Conservation (phyloP, 1,139 yeast genomes). For the Suhomyces taliae region DNA sequence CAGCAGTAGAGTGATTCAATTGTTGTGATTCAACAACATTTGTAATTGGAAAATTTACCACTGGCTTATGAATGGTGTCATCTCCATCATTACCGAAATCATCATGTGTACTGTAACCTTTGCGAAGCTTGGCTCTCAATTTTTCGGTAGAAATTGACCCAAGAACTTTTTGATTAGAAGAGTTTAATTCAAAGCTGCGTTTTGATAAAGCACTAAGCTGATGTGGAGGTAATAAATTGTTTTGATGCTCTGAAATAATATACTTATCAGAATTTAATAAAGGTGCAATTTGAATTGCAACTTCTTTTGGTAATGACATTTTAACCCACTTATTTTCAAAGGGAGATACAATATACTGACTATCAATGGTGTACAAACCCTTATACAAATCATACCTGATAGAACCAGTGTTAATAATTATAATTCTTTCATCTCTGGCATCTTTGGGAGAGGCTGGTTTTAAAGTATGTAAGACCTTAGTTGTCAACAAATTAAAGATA, state of each 20-base stretch:
- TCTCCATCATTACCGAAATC: constrained; percentile 87
- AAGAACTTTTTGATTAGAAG: not conserved
- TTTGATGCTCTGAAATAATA: constrained; percentile 26
- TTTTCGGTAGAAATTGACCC: not conserved
- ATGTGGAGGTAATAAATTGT: constrained; percentile 29
- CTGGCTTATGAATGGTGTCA: constrained; percentile 75
- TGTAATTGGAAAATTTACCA: constrained; percentile 62
- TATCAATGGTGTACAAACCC: constrained; percentile 81
- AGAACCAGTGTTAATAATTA: constrained; percentile 84
- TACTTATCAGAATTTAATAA: constrained; percentile 52
- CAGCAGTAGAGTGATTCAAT: constrained; percentile 16
- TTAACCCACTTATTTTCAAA: constrained; percentile 78
- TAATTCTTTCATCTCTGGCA: constrained; percentile 46
- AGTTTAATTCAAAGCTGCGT: not conserved
- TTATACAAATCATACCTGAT: constrained; percentile 83
- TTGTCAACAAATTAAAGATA: constrained; percentile 60
- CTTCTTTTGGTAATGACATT: constrained; percentile 50
- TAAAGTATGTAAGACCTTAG: constrained; percentile 61
- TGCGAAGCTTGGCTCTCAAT: constrained; percentile 22
- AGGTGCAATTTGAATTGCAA: constrained; percentile 50
- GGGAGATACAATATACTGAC: constrained; percentile 84
- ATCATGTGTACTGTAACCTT: constrained; percentile 81
- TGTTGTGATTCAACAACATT: constrained; percentile 65
- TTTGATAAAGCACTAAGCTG: constrained; percentile 14
- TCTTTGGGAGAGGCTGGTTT: constrained; percentile 12